A percentile compares a stretch with the other conserved stretches of the same genome.
Evolutionary conservation across 2,329 filamentous ascomycete genomes (phyloP).

Genomic region (Paecilomyces variotii): DNA sequence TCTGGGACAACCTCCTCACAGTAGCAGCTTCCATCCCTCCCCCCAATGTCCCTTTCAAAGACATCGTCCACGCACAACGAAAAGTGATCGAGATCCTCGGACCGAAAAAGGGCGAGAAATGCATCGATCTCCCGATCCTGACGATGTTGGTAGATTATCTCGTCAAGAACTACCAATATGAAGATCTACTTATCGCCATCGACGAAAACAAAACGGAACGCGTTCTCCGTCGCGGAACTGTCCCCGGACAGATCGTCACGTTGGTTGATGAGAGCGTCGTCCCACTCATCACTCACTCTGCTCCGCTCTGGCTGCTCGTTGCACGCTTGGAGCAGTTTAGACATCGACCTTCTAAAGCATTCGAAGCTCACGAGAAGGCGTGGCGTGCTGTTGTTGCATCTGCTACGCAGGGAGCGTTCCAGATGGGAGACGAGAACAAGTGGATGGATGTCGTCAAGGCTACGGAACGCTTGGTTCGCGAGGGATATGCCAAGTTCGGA

Average conservation of each 20-base stretch:
- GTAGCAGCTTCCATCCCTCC: constrained; percentile 72
- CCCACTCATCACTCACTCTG: constrained; percentile 74
- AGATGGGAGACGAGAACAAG: constrained; percentile 50
- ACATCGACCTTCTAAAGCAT: constrained; percentile 59
- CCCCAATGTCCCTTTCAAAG: constrained; percentile 55
- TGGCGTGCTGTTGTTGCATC: constrained; percentile 63
- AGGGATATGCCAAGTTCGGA: constrained; percentile 74
- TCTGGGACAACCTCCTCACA: constrained; percentile 95
- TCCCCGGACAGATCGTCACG: constrained; percentile 47
- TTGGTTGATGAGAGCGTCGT: constrained; percentile 68
- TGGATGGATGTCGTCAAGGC: constrained; percentile 69
- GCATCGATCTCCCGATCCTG: constrained; percentile 67
- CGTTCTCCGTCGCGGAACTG: constrained; percentile 48
- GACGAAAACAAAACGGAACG: constrained; percentile 23
- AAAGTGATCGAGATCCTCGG: constrained; percentile 68
- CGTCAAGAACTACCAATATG: constrained; percentile 42
- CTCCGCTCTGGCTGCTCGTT: constrained; percentile 68
- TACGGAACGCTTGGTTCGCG: constrained; percentile 67
- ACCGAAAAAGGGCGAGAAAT: constrained; percentile 60
- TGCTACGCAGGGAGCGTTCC: constrained; percentile 36
- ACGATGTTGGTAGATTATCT: constrained; percentile 64
- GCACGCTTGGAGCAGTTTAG: constrained; percentile 66
- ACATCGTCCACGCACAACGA: constrained; percentile 67
- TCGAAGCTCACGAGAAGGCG: constrained; percentile 80
- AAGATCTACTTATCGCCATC: constrained; percentile 26